Conservation (phyloP, 441 rosid species). For the Kokia cookei region DNA sequence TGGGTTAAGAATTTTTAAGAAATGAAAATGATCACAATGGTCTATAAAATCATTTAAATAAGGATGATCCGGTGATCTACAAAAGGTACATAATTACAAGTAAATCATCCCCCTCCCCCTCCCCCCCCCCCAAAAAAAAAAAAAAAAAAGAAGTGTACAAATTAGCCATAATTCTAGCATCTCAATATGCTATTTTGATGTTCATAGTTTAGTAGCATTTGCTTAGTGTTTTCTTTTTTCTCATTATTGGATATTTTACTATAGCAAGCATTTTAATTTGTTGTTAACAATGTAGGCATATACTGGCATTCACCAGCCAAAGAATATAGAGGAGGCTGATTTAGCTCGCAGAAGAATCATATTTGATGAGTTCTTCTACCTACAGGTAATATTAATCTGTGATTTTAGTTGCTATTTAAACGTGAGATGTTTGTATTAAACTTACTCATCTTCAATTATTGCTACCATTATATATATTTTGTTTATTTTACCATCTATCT, state of each 20-base stretch:
- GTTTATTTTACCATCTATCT: background rate
- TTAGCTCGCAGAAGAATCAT: constrained; percentile 93
- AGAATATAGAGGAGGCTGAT: constrained; percentile 77
- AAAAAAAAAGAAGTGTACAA: background rate
- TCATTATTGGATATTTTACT: constrained; percentile 6
- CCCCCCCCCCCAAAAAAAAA: background rate
- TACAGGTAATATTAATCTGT: constrained; percentile 55
- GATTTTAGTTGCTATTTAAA: constrained; percentile 1
- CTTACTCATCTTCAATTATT: background rate
- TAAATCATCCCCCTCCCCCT: background rate
- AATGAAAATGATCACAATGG: background rate
- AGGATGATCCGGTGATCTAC: background rate
- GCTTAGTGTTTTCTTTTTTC: background rate
- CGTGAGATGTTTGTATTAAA: background rate
- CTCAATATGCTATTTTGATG: background rate
- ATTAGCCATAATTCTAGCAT: background rate
- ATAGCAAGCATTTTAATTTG: constrained; percentile 4
- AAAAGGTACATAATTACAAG: background rate
- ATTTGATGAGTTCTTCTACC: constrained; percentile 92
- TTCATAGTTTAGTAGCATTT: background rate
- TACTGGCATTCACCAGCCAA: constrained; percentile 82
- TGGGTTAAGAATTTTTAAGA: background rate
- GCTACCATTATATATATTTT: background rate
- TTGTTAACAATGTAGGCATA: constrained; percentile 60
- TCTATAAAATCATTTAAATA: background rate